phyloP scores from a whole-genome alignment of 331 rosid species.

The Cucumis variabilis region DNA sequence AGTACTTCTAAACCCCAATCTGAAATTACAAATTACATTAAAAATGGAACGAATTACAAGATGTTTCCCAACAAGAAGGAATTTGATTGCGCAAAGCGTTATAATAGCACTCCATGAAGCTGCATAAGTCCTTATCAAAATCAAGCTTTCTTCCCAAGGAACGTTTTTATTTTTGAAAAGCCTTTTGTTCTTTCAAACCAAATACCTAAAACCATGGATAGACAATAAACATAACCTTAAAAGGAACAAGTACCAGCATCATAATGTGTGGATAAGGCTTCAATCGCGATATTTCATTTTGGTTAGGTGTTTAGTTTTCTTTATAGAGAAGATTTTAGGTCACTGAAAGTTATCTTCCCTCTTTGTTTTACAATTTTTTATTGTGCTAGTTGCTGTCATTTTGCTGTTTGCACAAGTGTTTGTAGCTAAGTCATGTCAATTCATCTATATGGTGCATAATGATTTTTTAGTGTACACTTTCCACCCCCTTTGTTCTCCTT shows the following conservation, averaged over 20 bases:
- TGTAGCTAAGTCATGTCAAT: background rate
- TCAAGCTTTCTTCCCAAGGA: background rate
- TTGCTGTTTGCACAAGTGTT: background rate
- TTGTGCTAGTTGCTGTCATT: conserved; percentile 10
- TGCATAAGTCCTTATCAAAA: background rate
- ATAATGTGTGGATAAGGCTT: background rate
- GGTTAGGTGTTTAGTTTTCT: background rate
- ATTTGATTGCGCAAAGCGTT: background rate
- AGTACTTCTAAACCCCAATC: background rate
- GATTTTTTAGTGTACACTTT: background rate
- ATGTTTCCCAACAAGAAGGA: background rate
- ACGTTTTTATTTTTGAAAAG: background rate
- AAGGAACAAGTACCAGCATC: conserved; percentile 2
- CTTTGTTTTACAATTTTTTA: background rate
- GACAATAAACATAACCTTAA: background rate
- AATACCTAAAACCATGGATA: conserved; percentile 1
- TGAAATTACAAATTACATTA: background rate
- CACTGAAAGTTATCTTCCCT: background rate
- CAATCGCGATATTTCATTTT: background rate
- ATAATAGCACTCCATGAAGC: background rate
- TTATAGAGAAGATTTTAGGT: conserved; percentile 1
- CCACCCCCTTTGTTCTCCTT: background rate
- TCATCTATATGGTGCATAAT: conserved; percentile 11
- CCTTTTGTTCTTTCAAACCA: background rate
- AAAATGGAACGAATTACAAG: background rate